Percentiles rank a stretch among this genome's conserved stretches.
phyloP scores from a whole-genome alignment of 176 grass and related monocot genomes.

The Avena eriantha region DNA sequence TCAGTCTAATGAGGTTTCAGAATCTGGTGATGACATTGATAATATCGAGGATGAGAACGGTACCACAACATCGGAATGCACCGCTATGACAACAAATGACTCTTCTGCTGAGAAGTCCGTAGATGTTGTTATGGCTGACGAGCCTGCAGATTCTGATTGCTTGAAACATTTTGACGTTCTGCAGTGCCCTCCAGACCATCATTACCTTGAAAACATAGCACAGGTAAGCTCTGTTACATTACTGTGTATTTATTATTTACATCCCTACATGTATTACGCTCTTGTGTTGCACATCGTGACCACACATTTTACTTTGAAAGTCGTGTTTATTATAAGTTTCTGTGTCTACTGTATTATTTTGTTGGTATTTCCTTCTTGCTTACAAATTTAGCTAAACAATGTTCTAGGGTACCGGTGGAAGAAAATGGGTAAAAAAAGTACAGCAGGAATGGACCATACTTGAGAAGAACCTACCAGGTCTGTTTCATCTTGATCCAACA shows the following conservation, averaged over 20 bases:
- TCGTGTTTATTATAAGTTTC: background rate
- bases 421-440: constrained; percentile 93
- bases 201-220: constrained; percentile 67
- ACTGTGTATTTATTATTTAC: background rate
- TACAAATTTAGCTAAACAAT: constrained; percentile 17
- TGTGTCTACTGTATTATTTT: constrained; percentile 23
- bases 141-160: constrained; percentile 50
- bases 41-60: constrained; percentile 40
- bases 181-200: constrained; percentile 79
- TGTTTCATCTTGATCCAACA: constrained; percentile 10
- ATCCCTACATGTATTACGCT: background rate
- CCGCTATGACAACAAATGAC: constrained; percentile 41
- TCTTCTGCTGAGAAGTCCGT: constrained; percentile 22
- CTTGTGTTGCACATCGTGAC: background rate
- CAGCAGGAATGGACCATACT: constrained; percentile 99
- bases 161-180: constrained; percentile 95
- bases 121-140: constrained; percentile 47
- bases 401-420: constrained; percentile 69
- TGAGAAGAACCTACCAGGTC: constrained; percentile 96
- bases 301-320: background rate
- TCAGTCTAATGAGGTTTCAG: constrained; percentile 62
- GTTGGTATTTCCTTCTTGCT: constrained; percentile 38
- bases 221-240: constrained; percentile 45
- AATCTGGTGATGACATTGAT: constrained; percentile 69
- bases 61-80: constrained; percentile 31